Conservation (phyloP, 116 monocot genomes). For the Phalaenopsis hybrid region DNA sequence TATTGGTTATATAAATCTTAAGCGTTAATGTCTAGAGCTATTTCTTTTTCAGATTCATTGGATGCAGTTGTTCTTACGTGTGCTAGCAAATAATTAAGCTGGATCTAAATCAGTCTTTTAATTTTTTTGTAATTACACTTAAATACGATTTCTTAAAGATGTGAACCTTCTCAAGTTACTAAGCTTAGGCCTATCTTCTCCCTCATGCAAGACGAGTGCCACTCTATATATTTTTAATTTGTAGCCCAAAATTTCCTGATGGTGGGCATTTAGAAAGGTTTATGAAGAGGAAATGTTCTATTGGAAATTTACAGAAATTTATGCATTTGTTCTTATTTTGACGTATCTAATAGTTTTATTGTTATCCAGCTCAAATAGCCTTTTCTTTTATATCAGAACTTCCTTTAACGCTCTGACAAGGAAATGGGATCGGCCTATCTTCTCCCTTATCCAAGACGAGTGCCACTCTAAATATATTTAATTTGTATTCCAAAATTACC, state of each 20-base stretch:
- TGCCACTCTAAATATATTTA: too few relatives aligned
- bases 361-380: not conserved
- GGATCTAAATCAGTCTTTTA: not conserved
- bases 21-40: too few relatives aligned
- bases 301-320: not conserved
- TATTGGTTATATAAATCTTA: too few relatives aligned
- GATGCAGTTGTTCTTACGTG: too few relatives aligned
- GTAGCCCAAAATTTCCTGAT: not conserved
- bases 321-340: not conserved
- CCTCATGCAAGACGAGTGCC: not conserved
- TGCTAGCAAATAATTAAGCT: not conserved
- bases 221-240: not conserved
- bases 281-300: not conserved
- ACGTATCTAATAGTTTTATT: not conserved
- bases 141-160: not conserved
- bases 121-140: not conserved
- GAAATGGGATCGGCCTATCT: too few relatives aligned
- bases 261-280: not conserved
- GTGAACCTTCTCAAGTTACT: not conserved
- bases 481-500: too few relatives aligned
- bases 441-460: too few relatives aligned
- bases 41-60: too few relatives aligned
- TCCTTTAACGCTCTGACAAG: not conserved
- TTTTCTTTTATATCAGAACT: not conserved
- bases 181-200: not conserved